Evolutionary conservation across 108 stramenopile genomes (phyloP), one percentile per base, ranked within the genome.

Genomic region (Nannochloropsis granulata): DNA sequence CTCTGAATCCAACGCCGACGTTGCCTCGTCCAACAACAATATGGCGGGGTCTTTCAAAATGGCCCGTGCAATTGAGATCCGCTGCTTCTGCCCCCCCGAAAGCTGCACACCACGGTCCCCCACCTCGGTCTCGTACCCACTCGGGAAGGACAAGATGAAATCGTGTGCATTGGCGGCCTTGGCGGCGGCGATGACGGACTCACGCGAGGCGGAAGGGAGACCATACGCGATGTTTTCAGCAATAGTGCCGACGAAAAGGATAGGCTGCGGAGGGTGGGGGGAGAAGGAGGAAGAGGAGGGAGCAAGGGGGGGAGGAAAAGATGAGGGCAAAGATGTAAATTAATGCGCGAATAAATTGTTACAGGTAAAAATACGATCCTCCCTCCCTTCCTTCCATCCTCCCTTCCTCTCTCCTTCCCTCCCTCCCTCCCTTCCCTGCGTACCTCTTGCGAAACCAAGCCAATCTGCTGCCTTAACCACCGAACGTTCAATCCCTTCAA

Each of bases 101-200:
- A 99, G 91, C 83, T 96, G 95, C 82, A 97, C 84, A 16, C 98
- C 98, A 0, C 98, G 93, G 85, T 99, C 98, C 26, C 98, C 98
- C 25, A 99, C 97, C 82, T 93, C 84, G 0, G 97, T 96, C n/a
- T 98, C 95, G 92, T 93, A 96, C 13, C 94, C 94, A 42, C 95
- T 91, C 12, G 92, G 91, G 79, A 98, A 86, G 25, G 87, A 86
- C 21, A 91, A 87, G 81, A 98, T 92, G 83, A 98, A 89, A 25
- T 81, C 85, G 85, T 88, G 89, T 12, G 87, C 87, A 23, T 88
- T 79, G 44, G 89, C 90, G 16, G 71, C 84, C 34, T 81, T 24
- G 12, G 89, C 90, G 14, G 89, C 90, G 25, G 89, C 88, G 13
- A 78, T 26, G 34, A 46, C 82, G n/a, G 56, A 71, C 56, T 71